Evolutionary conservation across 306 rosid genomes (phyloP), one percentile per base, ranked within the genome.

Genomic region (Ormosia semicastrata): DNA sequence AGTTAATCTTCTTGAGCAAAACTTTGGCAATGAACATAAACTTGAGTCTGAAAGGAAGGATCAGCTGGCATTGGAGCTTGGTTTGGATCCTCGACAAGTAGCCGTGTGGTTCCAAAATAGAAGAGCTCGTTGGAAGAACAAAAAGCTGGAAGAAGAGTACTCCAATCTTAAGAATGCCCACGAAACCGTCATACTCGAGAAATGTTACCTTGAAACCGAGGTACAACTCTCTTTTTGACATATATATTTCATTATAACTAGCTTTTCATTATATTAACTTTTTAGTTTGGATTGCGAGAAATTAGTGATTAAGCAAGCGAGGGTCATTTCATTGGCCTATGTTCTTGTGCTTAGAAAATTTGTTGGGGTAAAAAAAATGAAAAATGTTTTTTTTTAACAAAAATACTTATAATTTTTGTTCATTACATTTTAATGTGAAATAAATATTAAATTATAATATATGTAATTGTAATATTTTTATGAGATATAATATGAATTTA

Each of bases 51-150:
- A 91, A 50, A 91, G 92, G 75, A 93, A 93, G 80, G 90, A 93
- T 78, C 62, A 88, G 30, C 71, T 93, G 3, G 97, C 97, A 6
- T 76, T 86, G 2, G 94, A 93, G 49, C 85, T 93, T 1, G 94
- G 92, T n/a, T 84, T 93, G 13, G 94, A 93, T 53, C 96, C 97
- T 2, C 89, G 91, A 4, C 94, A 89, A 30, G 96, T 93, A 6
- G 97, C 94, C 0, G 96, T 93, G 13, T 93, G 97, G 97, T 93
- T 93, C 40, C 97, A 93, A 67, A 93, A 91, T 83, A 87, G 94
- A 11, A 79, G 96, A 79, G 93, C 94, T 5, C 92, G 97, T 3
- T 93, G 97, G 97, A 93, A 87, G 94, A 91, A 73, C 84, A 85
- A 93, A 87, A 93, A 87, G 73, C 34, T 93, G 66, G 94, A 91